Percentiles rank a stretch among this genome's conserved stretches.
Conservation (phyloP, 805 yeast genomes). For the Yarrowia bubula region DNA sequence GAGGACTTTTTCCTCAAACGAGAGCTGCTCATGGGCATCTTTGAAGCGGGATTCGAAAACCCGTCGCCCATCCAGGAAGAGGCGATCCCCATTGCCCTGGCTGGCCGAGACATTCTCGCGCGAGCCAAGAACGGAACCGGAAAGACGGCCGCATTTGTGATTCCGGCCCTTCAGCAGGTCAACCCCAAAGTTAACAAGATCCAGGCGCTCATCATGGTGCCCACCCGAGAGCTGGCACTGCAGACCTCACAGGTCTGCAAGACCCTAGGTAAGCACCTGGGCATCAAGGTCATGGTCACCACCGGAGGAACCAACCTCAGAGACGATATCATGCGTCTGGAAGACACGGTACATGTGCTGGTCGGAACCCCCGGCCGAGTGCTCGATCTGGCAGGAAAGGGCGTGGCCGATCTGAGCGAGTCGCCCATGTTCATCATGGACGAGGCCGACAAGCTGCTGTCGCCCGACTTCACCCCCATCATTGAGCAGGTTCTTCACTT, state of each 20-base stretch:
- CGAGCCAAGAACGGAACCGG: constrained; percentile 99
- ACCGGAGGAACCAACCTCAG: constrained; percentile 95
- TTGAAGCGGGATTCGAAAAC: constrained; percentile 97
- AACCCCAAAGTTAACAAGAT: constrained; percentile 81
- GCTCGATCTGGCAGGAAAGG: constrained; percentile 85
- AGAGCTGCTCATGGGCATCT: constrained; percentile 95
- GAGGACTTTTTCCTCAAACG: constrained; percentile 91
- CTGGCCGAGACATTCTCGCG: constrained; percentile 94
- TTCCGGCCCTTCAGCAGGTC: constrained; percentile 85
- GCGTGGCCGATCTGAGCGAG: constrained; percentile 79
- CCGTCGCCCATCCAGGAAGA: constrained; percentile 99
- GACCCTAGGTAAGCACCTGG: constrained; percentile 91
- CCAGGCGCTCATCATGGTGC: constrained; percentile 90
- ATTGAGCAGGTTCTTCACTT: constrained; percentile 82
- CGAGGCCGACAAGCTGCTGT: constrained; percentile 96
- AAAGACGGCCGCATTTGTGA: constrained; percentile 95
- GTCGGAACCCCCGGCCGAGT: constrained; percentile 99
- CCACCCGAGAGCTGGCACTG: constrained; percentile 95
- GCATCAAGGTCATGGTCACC: constrained; percentile 92
- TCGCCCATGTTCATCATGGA: constrained; percentile 94
- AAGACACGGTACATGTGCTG: constrained; percentile 88
- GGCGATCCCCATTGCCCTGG: constrained; percentile 89
- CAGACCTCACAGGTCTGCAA: constrained; percentile 97
- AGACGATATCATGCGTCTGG: constrained; percentile 90
- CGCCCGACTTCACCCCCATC: constrained; percentile 82